Base-by-base conservation (phyloP, 2,329 filamentous ascomycete species). In the Aotearoamyces nothofagi region DNA sequence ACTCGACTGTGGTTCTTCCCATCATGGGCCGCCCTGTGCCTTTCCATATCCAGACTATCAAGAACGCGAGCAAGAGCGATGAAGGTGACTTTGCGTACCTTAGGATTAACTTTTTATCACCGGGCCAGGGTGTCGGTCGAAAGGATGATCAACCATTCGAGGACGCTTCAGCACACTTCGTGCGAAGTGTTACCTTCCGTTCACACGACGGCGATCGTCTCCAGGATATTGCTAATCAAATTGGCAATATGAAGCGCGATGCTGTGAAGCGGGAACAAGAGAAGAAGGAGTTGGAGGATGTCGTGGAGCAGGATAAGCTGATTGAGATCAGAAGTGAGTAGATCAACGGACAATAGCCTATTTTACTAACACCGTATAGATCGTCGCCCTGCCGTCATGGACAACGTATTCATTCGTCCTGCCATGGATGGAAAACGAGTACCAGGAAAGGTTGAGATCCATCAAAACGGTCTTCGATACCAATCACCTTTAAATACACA, bases 211-310 rank as follows among this genome's bases (percentile, higher is more conserved):
- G 84, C 33, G 72, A 83, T 36, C 75, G 87, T 37, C 84, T 98
- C 51, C 78, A 82, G 33, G 82, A 92, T 45, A 90, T 98, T 41
- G 78, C 84, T 9, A 79, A 79, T 36, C 81, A 92, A 47, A 96
- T 98, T 44, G 87, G 83, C 8, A 90, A 94, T 47, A 77, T 98
- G 62, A 92, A 94, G 61, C 92, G 90, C 50, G 82, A 87, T 42
- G 75, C 81, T 4, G 71, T 82, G 23, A 86, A 92, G 55, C 80
- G 83, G 44, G 90, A 98, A 54, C 86, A 94, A 46, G 87, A 94
- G 56, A 94, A 96, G 71, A 98, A 98, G 60, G 87, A 98, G 44
- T 79, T 98, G 79, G 90, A 98, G 51, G 90, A 98, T 54, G 90
- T 98, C 13, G 86, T 98, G 5, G 90, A 96, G 55, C 90, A 98